Base-by-base conservation (phyloP, 495 filamentous ascomycete genomes). In the Pseudotulostoma volvatum region DNA sequence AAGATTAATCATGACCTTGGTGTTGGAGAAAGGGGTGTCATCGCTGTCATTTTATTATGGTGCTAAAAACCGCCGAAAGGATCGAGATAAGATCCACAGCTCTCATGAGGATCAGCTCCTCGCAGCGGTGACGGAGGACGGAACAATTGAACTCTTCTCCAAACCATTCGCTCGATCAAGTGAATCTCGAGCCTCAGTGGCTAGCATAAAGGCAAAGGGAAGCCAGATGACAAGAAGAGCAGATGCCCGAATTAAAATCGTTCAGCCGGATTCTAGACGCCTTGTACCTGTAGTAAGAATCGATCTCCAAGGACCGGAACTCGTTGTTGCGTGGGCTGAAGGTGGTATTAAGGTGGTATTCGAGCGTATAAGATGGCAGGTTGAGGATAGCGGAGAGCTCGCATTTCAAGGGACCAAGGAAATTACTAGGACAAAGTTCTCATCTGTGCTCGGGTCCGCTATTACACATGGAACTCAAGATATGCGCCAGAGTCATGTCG, bases 391-490 rank as follows among this genome's bases (percentile, higher is more conserved):
- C 32, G 63, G 68, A 1, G 51, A 63, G 38, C 45, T 75, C 3
- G 46, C 57, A 2, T 59, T 74, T 31, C 59, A 49, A 1, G 71
- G 68, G 14, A 39, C 44, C 2, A 65, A 63, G 47, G 61, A 63
- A 18, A 51, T 76, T 9, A 42, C 54, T 3, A 66, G 61, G 44
- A 61, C 46, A 35, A 74, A 68, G 45, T 56, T 57, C 18, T 56
- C 51, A 38, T 59, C 57, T 9, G 54, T 59, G 11, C 46, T 71
- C 18, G 51, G 55, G 40, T 60, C 57, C 2, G 56, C 44, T 13
- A 57, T 55, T 23, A 74, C 71, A 55, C 74, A 75, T 41, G 75
- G 70, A 33, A 66, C 70, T 21, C 82, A 76, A 44, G 61, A 73
- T 15, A 47, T 68, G 21, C 71, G 64, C 31, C 68, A 78, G 44